A percentile compares a stretch with the other conserved stretches of the same genome.
Evolutionary conservation across 1,139 yeast species (phyloP).

Genomic region (Zygoascus hellenicus): DNA sequence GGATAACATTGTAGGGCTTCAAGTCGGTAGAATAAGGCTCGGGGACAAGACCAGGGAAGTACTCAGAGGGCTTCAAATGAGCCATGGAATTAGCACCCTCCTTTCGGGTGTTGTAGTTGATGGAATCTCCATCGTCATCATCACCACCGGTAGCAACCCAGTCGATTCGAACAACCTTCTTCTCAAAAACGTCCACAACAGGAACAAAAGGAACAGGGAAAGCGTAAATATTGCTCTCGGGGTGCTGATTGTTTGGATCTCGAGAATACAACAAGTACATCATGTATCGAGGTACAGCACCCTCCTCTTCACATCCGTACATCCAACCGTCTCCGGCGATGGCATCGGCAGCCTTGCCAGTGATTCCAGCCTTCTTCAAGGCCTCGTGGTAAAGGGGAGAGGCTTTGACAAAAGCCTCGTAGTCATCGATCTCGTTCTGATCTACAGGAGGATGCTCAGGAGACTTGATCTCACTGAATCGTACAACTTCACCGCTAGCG

Average conservation of each 20-base stretch:
- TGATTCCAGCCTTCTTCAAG: conserved; percentile 48
- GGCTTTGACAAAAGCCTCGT: conserved; percentile 54
- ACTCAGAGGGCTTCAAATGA: conserved; percentile 56
- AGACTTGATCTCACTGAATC: conserved; percentile 50
- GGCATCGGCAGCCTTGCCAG: conserved; percentile 40
- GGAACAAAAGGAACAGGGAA: conserved; percentile 80
- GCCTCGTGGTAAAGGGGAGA: conserved; percentile 36
- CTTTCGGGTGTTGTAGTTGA: conserved; percentile 40
- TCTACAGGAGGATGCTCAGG: conserved; percentile 72
- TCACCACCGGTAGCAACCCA: conserved; percentile 62
- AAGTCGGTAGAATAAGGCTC: conserved; percentile 41
- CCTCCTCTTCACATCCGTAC: conserved; percentile 79
- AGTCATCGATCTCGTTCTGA: conserved; percentile 57
- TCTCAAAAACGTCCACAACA: conserved; percentile 63
- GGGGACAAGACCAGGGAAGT: conserved; percentile 44
- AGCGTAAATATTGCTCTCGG: conserved; percentile 80
- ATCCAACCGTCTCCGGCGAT: conserved; percentile 91
- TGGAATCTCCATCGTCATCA: conserved; percentile 40
- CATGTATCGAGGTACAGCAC: conserved; percentile 60
- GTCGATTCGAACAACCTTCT: conserved; percentile 68
- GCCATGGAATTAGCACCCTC: conserved; percentile 61
- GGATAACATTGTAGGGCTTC: conserved; percentile 69
- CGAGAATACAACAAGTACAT: conserved; percentile 68
- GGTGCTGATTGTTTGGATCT: conserved; percentile 57
- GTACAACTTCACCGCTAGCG: conserved; percentile 50